phyloP scores from a whole-genome alignment of 257 asterid genomes.

The Cruciata laevipes region DNA sequence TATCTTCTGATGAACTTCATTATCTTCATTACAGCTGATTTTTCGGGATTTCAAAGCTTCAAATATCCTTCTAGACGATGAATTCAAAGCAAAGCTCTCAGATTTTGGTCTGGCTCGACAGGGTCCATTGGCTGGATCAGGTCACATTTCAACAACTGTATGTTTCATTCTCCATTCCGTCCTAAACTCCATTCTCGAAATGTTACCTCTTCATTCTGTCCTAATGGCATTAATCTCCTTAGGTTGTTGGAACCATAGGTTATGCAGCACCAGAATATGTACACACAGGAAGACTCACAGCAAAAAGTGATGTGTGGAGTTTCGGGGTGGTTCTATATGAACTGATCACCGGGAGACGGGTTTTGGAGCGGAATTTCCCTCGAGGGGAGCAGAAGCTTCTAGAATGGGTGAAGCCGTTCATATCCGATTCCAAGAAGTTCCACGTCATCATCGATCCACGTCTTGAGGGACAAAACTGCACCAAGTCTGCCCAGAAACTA shows the following conservation, averaged over 20 bases:
- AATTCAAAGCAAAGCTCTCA: constrained; percentile 79
- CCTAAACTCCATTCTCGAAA: neutral
- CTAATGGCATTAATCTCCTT: neutral
- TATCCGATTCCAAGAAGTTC: constrained; percentile 71
- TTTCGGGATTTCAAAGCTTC: constrained; percentile 93
- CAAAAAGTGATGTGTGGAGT: constrained; percentile 96
- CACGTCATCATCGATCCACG: constrained; percentile 61
- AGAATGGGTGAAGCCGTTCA: constrained; percentile 86
- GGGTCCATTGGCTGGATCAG: constrained; percentile 76
- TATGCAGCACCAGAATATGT: constrained; percentile 95
- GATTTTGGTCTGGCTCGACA: constrained; percentile 94
- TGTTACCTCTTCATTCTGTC: neutral
- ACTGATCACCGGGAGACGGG: constrained; percentile 87
- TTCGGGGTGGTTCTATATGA: constrained; percentile 87
- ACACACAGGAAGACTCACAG: constrained; percentile 72
- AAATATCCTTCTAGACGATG: constrained; percentile 75
- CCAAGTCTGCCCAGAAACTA: constrained; percentile 68
- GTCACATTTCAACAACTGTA: constrained; percentile 78
- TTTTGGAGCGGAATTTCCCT: constrained; percentile 75
- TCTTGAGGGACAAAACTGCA: constrained; percentile 53
- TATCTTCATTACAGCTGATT: constrained; percentile 47
- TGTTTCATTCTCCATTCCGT: constrained; percentile 25
- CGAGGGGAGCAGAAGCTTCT: constrained; percentile 83
- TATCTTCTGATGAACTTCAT: constrained; percentile 14
- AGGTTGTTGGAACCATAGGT: constrained; percentile 91